Evolutionary conservation across 164 flowering plant species (phyloP), one percentile per base, ranked within the genome.

Genomic region (Magnolia changhungtana): DNA sequence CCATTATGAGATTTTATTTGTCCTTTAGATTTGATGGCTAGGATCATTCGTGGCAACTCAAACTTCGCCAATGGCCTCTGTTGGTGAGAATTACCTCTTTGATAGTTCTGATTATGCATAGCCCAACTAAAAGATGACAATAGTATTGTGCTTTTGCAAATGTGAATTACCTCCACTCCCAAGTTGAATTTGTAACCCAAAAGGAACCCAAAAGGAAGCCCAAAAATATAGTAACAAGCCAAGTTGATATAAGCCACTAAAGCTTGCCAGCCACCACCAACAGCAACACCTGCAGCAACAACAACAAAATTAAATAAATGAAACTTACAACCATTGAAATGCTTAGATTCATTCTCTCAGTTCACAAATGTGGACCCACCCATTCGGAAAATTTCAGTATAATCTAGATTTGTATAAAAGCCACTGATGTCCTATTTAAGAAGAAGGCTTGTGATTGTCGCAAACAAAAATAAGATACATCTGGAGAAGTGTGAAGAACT

Each of bases 221-320:
- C 98, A 51, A 93, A 78, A 16, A 84, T 18, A 71, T 92, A 90
- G 72, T 92, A 93, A 66, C 92, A 90, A 70, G 82, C 85, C 83
- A 92, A 79, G 81, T 93, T 93, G 58, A 93, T 89, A 51, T 86
- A 93, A 83, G 98, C 98, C 61, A 93, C 98, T 72, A 88, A 74
- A 9, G 90, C 93, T 84, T 93, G 98, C 95, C 95, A 93, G 3
- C 96, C 96, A 72, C 95, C 95, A 74, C 98, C 98, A 64, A 93
- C 86, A 70, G 96, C 95, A 83, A 93, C 96, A 59, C 98, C 96
- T 93, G 83, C 72, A 50, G 1, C 21, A 64, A 63, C 29, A 63
- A 31, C 37, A 31, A 31, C 37, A 31, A 31, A 23, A 29, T 20
- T 10, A 49, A 37, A 27, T 21, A 67, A 50, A 14, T 21, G 23